Percentiles rank a stretch among this genome's conserved stretches.
phyloP scores from a whole-genome alignment of 2,329 filamentous ascomycete species.

The Podosphaera leucotricha region DNA sequence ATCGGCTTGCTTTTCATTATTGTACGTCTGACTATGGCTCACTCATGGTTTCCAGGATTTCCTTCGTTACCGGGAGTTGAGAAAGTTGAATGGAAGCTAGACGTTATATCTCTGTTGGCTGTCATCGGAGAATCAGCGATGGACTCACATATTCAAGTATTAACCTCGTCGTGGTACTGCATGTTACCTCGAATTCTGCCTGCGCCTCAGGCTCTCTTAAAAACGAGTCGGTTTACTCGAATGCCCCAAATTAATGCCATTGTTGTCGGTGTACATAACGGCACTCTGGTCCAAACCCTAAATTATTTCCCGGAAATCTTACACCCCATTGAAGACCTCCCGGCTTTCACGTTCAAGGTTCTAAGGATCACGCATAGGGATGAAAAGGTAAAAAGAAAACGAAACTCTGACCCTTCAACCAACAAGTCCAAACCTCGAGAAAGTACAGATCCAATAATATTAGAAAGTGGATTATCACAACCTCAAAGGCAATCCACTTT shows the following conservation, averaged over 20 bases:
- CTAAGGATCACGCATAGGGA: conserved; percentile 23
- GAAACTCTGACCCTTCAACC: background rate
- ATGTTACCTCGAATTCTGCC: conserved; percentile 36
- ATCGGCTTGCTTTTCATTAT: too few species aligned
- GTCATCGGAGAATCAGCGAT: conserved; percentile 38
- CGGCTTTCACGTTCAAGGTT: conserved; percentile 24
- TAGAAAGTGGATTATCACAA: background rate
- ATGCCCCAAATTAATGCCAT: conserved; percentile 30
- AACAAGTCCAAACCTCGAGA: background rate
- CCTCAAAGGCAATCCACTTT: conserved; percentile 4
- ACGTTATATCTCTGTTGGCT: conserved; percentile 37
- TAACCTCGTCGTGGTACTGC: conserved; percentile 33
- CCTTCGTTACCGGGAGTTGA: conserved; percentile 17
- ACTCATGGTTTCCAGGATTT: conserved; percentile 23
- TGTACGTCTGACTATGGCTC: conserved; percentile 3
- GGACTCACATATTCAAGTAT: conserved; percentile 30
- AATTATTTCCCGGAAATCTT: conserved; percentile 40
- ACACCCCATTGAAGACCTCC: conserved; percentile 27
- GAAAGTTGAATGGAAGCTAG: conserved; percentile 27
- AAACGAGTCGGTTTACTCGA: conserved; percentile 27
- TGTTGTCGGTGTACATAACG: conserved; percentile 34
- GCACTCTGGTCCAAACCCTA: conserved; percentile 28
- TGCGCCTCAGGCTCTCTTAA: conserved; percentile 37
- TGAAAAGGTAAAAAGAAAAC: background rate
- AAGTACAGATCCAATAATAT: background rate